phyloP scores from a whole-genome alignment of 2,329 filamentous ascomycete species.

The Thelonectria blattea region DNA sequence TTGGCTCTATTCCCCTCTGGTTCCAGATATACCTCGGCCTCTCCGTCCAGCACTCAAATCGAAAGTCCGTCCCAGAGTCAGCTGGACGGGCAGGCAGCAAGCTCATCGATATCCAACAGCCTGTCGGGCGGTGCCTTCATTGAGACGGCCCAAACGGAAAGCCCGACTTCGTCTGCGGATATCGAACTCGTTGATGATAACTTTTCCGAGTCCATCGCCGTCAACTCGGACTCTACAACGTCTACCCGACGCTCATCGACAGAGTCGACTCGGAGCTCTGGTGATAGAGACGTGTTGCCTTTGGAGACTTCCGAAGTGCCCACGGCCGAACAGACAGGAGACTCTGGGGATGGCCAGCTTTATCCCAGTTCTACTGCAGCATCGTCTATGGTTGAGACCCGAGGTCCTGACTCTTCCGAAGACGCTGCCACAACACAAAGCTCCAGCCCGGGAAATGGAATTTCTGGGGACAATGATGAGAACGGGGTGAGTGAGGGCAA shows the following conservation, averaged over 20 bases:
- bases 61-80: not conserved
- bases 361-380: not conserved
- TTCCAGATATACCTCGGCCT: slow-evolving; percentile 5
- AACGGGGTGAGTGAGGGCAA: not conserved
- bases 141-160: not conserved
- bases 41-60: not conserved
- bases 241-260: not conserved
- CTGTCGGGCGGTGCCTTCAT: slow-evolving; percentile 5
- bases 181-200: not conserved
- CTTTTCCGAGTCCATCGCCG: not conserved
- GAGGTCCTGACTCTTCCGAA: not conserved
- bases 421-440: not conserved
- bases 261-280: not conserved
- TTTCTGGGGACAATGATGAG: not conserved
- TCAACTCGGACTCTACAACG: not conserved
- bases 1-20: slow-evolving; percentile 33
- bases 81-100: not conserved
- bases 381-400: not conserved
- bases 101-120: slow-evolving; percentile 2
- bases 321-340: not conserved
- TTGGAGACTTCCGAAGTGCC: not conserved
- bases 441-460: not conserved
- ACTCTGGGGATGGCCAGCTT: not conserved
- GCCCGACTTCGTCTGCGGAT: not conserved
- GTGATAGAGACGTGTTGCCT: not conserved